Evolutionary conservation across 169 alveolate species (phyloP).

Genomic region (Plasmodium billcollinsi): DNA sequence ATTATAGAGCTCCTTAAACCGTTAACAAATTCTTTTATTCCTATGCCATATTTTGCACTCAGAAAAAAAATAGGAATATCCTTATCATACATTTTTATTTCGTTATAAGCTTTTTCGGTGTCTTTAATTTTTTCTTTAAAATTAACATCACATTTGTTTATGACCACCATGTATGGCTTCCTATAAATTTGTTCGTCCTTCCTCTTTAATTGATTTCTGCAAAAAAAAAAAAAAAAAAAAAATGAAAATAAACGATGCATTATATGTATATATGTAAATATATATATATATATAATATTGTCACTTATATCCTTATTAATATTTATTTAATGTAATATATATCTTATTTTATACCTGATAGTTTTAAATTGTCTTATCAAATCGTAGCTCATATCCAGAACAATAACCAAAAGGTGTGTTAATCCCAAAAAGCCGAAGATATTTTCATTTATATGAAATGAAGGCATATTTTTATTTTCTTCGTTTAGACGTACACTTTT

Average conservation of each 20-base stretch:
- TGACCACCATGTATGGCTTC: conserved; percentile 63
- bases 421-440: conserved; percentile 32
- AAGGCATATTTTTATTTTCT: neutral
- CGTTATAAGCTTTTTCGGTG: conserved; percentile 51
- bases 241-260: neutral
- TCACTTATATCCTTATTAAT: neutral
- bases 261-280: neutral
- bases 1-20: conserved; percentile 38
- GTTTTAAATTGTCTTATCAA: conserved; percentile 20
- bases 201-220: conserved; percentile 31
- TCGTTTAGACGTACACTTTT: no score
- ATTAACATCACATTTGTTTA: conserved; percentile 65
- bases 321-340: neutral
- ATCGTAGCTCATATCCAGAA: conserved; percentile 24
- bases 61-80: conserved; percentile 43
- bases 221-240: neutral
- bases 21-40: conserved; percentile 49
- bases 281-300: neutral
- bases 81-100: conserved; percentile 17
- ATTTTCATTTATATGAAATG: conserved; percentile 32
- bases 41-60: conserved; percentile 71
- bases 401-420: conserved; percentile 58
- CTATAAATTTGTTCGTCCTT: conserved; percentile 29
- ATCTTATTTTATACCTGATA: conserved; percentile 24
- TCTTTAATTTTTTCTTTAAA: conserved; percentile 55